Evolutionary conservation across 192 early-diverging fungal species (phyloP), one percentile per base, ranked within the genome.

Genomic region (Blastocladiella britannica): DNA sequence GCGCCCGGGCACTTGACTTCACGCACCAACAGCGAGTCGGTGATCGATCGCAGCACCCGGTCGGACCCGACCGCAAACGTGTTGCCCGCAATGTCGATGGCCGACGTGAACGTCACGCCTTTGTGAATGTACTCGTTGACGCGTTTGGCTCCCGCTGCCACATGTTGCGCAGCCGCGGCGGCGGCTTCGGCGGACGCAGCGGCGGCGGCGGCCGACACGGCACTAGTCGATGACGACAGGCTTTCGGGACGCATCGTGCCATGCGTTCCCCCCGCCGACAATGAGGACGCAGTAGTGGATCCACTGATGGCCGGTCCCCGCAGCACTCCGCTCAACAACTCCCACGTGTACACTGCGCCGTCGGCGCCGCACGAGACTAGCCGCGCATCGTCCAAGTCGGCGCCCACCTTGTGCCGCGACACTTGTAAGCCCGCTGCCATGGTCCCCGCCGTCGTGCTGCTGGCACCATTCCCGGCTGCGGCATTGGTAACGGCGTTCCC

Each of bases 281-380:
- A n/a, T n/a, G n/a, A n/a, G n/a, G n/a, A n/a, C n/a, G n/a, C n/a
- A n/a, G n/a, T n/a, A n/a, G n/a, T n/a, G n/a, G n/a, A n/a, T n/a
- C n/a, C n/a, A n/a, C n/a, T n/a, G 15, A 20, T 20, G 3, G 12
- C 15, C 15, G 12, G 12, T 20, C n/a, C 15, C 37, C 37, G 27
- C 27, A 12, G 15, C 1, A 20, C 15, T n/a, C 57, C 28, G 20
- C 72, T 70, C 24, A 27, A 43, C 29, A 71, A 52, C 3, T 65
- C 58, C 78, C 78, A 80, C 1, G 65, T 58, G 61, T 76, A 80
- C 2, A 78, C 71, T 22, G 78, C 73, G 4, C 78, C 78, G 61
- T 80, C 78, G n/a, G 60, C 60, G 9, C 78, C 76, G 26, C 73
- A 65, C 6, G 65, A 67, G 3, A 80, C 74, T 9, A 80, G 61